Evolutionary conservation across 2,329 filamentous ascomycete genomes (phyloP), one percentile per base, ranked within the genome.

Genomic region (Sclerotinia minor): DNA sequence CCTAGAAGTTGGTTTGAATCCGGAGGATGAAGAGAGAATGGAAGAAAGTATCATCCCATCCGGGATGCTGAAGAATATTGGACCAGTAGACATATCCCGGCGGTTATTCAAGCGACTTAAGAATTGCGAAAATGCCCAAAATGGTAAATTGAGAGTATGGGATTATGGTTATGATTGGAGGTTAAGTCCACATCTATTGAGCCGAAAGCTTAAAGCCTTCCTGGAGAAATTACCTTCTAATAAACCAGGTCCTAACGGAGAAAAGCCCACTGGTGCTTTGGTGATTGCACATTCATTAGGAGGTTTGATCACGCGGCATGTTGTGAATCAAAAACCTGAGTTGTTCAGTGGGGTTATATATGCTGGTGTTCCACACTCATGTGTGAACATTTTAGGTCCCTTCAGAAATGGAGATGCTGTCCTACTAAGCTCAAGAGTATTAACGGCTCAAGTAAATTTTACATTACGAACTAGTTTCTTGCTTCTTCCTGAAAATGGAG

Each of bases 161-260:
- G 90, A 97, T 74, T 98, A 94, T 76, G 93, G 94, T 24, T 98
- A 97, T 74, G 94, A 98, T 79, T 98, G 94, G 94, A 85, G 94
- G 21, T 81, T 97, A 50, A 95, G 92, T 71, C 94, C 94, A 0
- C 85, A 89, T 74, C 81, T 92, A 0, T 83, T 95, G 0, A 93
- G 91, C 3, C 82, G 83, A 57, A 87, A 87, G 69, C 81, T 98
- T n/a, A 86, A 89, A 47, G 79, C 84, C 24, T 97, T 92, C 74
- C 81, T 98, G 19, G 87, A 91, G 75, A 82, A 80, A 2, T 81
- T 98, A 0, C 90, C 90, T 0, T 93, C 87, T 64, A 97, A 97
- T 75, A 83, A 85, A 58, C 81, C 83, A 50, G 60, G 65, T 24
- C 52, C 50, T 21, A 67, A 69, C 3, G 83, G 80, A 11, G 75